A percentile compares a stretch with the other conserved stretches of the same genome.
Evolutionary conservation across 1,284 basidiomycete genomes (phyloP).

Genomic region (Ganoderma leucocontextum): DNA sequence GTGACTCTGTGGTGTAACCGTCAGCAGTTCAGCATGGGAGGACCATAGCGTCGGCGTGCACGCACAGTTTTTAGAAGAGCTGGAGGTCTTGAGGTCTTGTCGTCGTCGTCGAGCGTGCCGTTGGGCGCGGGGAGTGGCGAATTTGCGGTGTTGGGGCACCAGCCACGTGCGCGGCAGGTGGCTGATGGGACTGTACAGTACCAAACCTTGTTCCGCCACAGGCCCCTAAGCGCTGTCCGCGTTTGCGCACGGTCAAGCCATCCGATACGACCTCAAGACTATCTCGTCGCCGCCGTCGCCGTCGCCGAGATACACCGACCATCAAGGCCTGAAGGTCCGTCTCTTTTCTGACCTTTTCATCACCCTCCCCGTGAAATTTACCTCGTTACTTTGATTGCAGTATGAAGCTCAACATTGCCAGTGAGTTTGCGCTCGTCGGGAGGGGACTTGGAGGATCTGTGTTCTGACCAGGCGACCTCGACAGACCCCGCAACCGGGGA

Average conservation of each 20-base stretch:
- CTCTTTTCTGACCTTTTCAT: conserved; percentile 11
- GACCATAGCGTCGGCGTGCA: neutral
- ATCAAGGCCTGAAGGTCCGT: conserved; percentile 40
- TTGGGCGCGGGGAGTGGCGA: conserved; percentile 40
- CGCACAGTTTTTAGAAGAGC: conserved; percentile 48
- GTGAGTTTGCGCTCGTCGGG: conserved; percentile 56
- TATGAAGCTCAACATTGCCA: conserved; percentile 99
- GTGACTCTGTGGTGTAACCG: conserved; percentile 44
- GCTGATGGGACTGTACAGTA: conserved; percentile 51
- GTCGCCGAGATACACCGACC: conserved; percentile 46
- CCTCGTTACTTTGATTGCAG: conserved; percentile 35
- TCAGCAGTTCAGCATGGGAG: conserved; percentile 28
- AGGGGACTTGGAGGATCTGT: conserved; percentile 10
- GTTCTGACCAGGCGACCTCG: conserved; percentile 29
- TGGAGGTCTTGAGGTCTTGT: conserved; percentile 48
- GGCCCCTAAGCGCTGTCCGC: conserved; percentile 34
- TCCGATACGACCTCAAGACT: conserved; percentile 47
- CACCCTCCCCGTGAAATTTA: conserved; percentile 27
- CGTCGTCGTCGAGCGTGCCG: conserved; percentile 54
- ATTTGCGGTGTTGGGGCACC: conserved; percentile 23
- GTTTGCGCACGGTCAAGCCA: conserved; percentile 39
- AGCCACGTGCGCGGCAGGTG: conserved; percentile 50
- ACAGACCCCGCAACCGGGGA: conserved; percentile 94
- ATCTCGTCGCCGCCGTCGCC: conserved; percentile 46
- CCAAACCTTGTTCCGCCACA: conserved; percentile 50